phyloP scores from a whole-genome alignment of 2,329 filamentous ascomycete genomes.

The Cordyceps militaris region DNA sequence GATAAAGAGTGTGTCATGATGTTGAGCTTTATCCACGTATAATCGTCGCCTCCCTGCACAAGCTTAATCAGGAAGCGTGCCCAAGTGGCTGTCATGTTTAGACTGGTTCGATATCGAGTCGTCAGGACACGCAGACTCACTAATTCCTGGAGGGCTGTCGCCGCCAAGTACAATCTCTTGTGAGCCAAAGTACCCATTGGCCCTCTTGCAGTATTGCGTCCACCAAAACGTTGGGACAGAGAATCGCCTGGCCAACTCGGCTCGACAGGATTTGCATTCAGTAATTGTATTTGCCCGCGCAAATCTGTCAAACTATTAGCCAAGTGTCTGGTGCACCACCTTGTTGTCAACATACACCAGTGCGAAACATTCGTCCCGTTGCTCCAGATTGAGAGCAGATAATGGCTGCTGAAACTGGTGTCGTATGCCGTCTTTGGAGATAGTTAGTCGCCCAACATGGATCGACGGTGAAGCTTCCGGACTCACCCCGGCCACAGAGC shows the following conservation, averaged over 20 bases:
- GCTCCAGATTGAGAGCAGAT: not conserved
- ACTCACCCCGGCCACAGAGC: not conserved
- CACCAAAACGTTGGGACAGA: constrained; percentile 12
- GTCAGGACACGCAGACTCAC: constrained; percentile 14
- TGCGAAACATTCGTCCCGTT: not conserved
- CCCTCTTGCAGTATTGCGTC: not conserved
- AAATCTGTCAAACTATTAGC: not conserved
- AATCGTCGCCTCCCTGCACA: constrained; percentile 16
- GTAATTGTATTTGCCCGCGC: not conserved
- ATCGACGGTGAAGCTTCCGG: not conserved
- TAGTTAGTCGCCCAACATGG: not conserved
- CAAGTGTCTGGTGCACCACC: too few relatives aligned
- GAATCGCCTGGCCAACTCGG: not conserved
- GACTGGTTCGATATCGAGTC: too few relatives aligned
- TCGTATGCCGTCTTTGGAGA: not conserved
- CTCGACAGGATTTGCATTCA: not conserved
- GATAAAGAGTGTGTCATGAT: constrained; percentile 23
- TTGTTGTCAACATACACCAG: not conserved
- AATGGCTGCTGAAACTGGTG: not conserved
- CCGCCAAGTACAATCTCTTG: constrained; percentile 14
- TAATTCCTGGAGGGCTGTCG: constrained; percentile 12
- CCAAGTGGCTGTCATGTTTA: constrained; percentile 25
- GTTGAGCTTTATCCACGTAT: constrained; percentile 31
- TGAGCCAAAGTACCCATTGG: constrained; percentile 16
- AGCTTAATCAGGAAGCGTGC: constrained; percentile 26